Percentiles rank a stretch among this genome's conserved stretches.
Evolutionary conservation across 2,329 filamentous ascomycete genomes (phyloP).

Genomic region (Epicoccum nigrum): DNA sequence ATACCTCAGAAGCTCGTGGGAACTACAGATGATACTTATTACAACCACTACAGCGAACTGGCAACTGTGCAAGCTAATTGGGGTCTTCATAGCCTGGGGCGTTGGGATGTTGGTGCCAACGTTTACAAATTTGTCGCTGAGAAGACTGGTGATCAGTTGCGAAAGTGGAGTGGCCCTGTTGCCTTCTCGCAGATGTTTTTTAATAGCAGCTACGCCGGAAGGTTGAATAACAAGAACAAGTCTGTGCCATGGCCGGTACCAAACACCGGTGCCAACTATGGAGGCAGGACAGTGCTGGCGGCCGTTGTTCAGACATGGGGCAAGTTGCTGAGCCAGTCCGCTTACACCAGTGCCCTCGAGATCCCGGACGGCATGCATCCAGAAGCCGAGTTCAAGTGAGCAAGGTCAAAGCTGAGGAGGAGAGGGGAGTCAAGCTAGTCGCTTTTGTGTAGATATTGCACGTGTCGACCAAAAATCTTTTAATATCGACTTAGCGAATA

Average conservation of each 20-base stretch:
- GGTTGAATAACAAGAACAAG: conserved; percentile 37
- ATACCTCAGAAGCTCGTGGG: conserved; percentile 68
- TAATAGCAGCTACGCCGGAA: conserved; percentile 42
- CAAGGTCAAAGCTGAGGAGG: neutral
- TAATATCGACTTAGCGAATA: too few relatives aligned
- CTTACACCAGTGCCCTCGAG: conserved; percentile 41
- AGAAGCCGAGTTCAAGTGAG: conserved; percentile 35
- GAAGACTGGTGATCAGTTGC: conserved; percentile 35
- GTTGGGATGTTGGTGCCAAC: conserved; percentile 56
- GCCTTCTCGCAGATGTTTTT: conserved; percentile 40
- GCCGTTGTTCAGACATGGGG: conserved; percentile 35
- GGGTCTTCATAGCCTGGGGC: conserved; percentile 53
- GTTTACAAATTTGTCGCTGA: conserved; percentile 47
- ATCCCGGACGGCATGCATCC: conserved; percentile 45
- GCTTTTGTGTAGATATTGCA: too few relatives aligned
- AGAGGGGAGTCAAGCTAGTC: too few relatives aligned
- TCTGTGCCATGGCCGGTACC: conserved; percentile 40
- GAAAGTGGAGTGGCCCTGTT: conserved; percentile 34
- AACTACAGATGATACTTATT: conserved; percentile 69
- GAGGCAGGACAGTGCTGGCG: conserved; percentile 36
- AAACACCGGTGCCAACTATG: conserved; percentile 32
- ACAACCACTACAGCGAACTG: conserved; percentile 56
- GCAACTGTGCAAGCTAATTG: conserved; percentile 55
- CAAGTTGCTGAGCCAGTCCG: conserved; percentile 25
- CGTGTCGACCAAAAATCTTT: too few relatives aligned